A percentile compares a stretch with the other conserved stretches of the same genome.
Conservation (phyloP, 106 monocot species). For the Allium fistulosum region DNA sequence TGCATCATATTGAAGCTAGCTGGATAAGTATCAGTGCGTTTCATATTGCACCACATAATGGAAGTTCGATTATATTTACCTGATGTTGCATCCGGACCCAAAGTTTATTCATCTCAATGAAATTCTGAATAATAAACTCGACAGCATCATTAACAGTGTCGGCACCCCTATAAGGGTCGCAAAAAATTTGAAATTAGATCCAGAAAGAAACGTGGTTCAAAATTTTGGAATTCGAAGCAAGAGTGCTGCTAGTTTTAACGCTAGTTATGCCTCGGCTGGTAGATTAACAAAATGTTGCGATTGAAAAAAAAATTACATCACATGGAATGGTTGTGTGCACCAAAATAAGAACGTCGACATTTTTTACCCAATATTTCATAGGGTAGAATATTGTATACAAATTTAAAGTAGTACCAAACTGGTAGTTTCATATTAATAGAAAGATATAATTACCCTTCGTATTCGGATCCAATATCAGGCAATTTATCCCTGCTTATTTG, state of each 20-base stretch:
- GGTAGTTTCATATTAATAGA: neutral
- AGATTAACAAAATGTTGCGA: no score
- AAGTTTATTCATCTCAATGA: constrained; percentile 98
- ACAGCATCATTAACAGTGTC: constrained; percentile 71
- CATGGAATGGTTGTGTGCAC: no score
- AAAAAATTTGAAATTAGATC: constrained; percentile 6
- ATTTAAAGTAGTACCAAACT: no score
- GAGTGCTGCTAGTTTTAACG: no score
- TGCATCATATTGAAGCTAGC: constrained; percentile 19
- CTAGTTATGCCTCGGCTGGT: no score
- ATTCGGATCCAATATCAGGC: constrained; percentile 90
- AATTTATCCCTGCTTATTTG: constrained; percentile 88
- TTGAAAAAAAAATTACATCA: no score
- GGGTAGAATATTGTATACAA: no score
- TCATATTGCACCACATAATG: neutral
- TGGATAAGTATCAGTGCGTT: neutral
- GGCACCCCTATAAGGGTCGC: constrained; percentile 47
- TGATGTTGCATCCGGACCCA: constrained; percentile 99
- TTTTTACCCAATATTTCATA: no score
- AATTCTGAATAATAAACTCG: constrained; percentile 97
- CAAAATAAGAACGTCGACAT: no score
- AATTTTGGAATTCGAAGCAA: neutral
- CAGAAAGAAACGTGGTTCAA: neutral
- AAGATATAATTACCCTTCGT: constrained; percentile 69
- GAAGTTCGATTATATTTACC: constrained; percentile 28